Conservation (phyloP, 1,284 basidiomycete species). For the Apiotrichum gracile region DNA sequence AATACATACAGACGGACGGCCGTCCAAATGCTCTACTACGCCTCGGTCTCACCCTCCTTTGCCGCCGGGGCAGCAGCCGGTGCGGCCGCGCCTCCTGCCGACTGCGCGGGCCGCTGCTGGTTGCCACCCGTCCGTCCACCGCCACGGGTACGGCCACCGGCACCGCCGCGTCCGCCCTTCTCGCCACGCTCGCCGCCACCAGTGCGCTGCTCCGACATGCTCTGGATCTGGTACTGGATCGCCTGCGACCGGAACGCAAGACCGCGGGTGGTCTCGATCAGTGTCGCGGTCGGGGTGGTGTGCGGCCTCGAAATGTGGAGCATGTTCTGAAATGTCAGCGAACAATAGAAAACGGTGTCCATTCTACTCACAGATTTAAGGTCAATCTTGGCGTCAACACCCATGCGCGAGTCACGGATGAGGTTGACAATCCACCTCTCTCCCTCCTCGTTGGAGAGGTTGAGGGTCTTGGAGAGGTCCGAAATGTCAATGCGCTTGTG, state of each 20-base stretch:
- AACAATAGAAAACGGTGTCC: not conserved
- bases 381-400: slow-evolving; percentile 93
- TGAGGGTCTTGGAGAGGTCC: slow-evolving; percentile 86
- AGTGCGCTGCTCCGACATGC: slow-evolving; percentile 20
- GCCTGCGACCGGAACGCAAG: slow-evolving; percentile 87
- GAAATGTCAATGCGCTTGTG: slow-evolving; percentile 95
- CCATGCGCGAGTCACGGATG: slow-evolving; percentile 92
- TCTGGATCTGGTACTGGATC: slow-evolving; percentile 70
- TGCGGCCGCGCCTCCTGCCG: not conserved
- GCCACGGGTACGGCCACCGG: slow-evolving; percentile 8
- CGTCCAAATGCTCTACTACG: slow-evolving; percentile 8
- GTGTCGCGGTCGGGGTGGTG: slow-evolving; percentile 83
- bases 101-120: slow-evolving; percentile 3
- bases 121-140: slow-evolving; percentile 8
- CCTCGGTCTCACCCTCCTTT: slow-evolving; percentile 14
- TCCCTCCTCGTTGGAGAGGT: slow-evolving; percentile 85
- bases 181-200: slow-evolving; percentile 24
- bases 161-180: slow-evolving; percentile 27
- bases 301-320: slow-evolving; percentile 90
- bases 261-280: slow-evolving; percentile 94
- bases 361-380: slow-evolving; percentile 66
- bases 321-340: slow-evolving; percentile 62
- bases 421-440: slow-evolving; percentile 99
- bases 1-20: slow-evolving; percentile 14
- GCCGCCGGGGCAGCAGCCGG: slow-evolving; percentile 6